phyloP scores from a whole-genome alignment of 2,329 filamentous ascomycete species.

The Monosporascus sp. region DNA sequence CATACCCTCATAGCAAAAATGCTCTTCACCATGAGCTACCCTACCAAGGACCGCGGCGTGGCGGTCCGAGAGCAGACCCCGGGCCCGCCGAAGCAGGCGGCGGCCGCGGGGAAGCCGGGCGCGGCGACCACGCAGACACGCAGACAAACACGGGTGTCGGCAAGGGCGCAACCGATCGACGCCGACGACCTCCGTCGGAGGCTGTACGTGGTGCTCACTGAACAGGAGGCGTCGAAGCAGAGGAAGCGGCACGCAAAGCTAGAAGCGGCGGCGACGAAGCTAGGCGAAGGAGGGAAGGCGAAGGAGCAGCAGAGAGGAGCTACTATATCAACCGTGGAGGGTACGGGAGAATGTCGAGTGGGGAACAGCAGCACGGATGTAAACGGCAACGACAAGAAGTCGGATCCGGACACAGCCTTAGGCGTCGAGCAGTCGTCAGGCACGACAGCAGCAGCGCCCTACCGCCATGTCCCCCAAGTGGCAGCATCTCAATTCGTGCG shows the following conservation, averaged over 20 bases:
- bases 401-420: not conserved
- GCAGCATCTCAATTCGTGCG: slow-evolving; percentile 50
- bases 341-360: not conserved
- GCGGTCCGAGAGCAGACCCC: not conserved
- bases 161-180: slow-evolving; percentile 39
- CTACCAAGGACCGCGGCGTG: slow-evolving; percentile 1
- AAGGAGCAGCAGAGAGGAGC: no score
- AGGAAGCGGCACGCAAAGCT: slow-evolving; percentile 24
- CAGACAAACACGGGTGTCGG: slow-evolving; percentile 6
- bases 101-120: not conserved
- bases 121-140: not conserved
- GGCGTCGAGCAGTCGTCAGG: no score
- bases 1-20: slow-evolving; percentile 2
- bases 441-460: slow-evolving; percentile 17
- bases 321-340: not conserved
- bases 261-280: slow-evolving; percentile 15
- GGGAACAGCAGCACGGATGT: not conserved
- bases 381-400: slow-evolving; percentile 5
- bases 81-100: slow-evolving; percentile 2
- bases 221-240: slow-evolving; percentile 40
- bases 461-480: slow-evolving; percentile 48
- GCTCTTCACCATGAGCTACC: slow-evolving; percentile 13
- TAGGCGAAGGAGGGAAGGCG: slow-evolving; percentile 4
- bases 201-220: slow-evolving; percentile 43
- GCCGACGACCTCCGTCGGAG: slow-evolving; percentile 50